phyloP scores from a whole-genome alignment of 352 stramenopile genomes.

The Globisporangium lucens region DNA sequence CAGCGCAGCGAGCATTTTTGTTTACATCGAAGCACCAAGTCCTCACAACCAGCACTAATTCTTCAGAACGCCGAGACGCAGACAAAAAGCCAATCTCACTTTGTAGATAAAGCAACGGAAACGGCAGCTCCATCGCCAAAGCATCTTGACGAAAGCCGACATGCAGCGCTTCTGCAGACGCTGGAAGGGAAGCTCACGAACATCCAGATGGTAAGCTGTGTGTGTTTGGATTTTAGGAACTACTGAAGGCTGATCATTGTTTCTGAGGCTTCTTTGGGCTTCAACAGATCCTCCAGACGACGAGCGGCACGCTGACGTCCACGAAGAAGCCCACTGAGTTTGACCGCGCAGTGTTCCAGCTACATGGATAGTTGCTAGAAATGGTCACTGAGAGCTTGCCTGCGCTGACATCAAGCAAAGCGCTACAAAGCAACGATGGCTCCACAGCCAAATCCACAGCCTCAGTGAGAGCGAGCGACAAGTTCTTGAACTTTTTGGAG shows the following conservation, averaged over 20 bases:
- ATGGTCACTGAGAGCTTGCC: conserved; percentile 27
- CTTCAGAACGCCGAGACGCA: not conserved
- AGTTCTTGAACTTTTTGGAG: conserved; percentile 47
- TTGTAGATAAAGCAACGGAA: conserved; percentile 4
- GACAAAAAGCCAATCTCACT: not conserved
- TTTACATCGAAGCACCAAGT: not conserved
- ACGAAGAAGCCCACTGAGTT: conserved; percentile 25
- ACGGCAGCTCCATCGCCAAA: not conserved
- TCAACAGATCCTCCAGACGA: conserved; percentile 34
- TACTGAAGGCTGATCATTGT: too few species aligned
- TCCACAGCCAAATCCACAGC: not conserved
- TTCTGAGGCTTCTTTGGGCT: not conserved
- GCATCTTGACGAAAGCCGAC: not conserved
- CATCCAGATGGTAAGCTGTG: conserved; percentile 28
- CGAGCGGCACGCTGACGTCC: conserved; percentile 18
- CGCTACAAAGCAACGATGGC: not conserved
- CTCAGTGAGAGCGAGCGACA: conserved; percentile 14
- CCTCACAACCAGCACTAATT: not conserved
- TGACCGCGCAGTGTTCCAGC: conserved; percentile 29
- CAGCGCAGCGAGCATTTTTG: not conserved
- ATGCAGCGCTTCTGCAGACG: not conserved
- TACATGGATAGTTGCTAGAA: conserved; percentile 32
- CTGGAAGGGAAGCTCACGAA: conserved; percentile 19
- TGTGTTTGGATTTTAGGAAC: too few species aligned
- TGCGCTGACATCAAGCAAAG: not conserved